phyloP scores from a whole-genome alignment of 2,329 filamentous ascomycete species.

The Onygenales sp. region DNA sequence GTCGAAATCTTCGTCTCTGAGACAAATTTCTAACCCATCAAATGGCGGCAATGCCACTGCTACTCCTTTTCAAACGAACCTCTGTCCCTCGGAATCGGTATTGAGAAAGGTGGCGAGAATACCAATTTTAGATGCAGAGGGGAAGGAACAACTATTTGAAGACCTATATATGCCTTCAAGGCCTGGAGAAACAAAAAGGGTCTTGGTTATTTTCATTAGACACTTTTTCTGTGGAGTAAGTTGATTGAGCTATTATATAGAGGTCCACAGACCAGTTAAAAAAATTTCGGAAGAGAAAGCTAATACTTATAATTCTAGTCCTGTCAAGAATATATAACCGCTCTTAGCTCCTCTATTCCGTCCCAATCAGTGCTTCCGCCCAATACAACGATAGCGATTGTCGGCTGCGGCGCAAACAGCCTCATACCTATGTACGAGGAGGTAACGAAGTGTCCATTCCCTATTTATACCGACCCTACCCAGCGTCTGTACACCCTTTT shows the following conservation, averaged over 20 bases:
- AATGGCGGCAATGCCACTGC: not conserved
- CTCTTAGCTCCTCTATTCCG: constrained; percentile 50
- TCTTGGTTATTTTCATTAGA: constrained; percentile 64
- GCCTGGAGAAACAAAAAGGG: constrained; percentile 34
- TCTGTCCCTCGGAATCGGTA: not conserved
- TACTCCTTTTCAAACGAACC: constrained; percentile 3
- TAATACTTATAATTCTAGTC: constrained; percentile 35
- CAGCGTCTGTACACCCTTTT: constrained; percentile 56
- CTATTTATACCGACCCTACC: constrained; percentile 68
- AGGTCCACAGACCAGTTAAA: not conserved
- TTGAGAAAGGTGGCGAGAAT: constrained; percentile 10
- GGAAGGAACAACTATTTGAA: constrained; percentile 52
- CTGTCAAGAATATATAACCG: constrained; percentile 65
- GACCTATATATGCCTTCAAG: constrained; percentile 42
- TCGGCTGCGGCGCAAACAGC: constrained; percentile 62
- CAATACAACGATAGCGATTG: constrained; percentile 55
- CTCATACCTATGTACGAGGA: constrained; percentile 59
- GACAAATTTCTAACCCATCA: not conserved
- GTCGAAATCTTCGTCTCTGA: not conserved
- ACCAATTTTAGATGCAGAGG: constrained; percentile 49
- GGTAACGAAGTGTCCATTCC: constrained; percentile 57
- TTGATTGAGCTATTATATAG: not conserved
- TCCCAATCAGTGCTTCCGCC: constrained; percentile 37
- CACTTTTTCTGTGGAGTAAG: constrained; percentile 75
- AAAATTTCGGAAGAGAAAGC: not conserved